Evolutionary conservation across 768 basidiomycete genomes (phyloP).

Genomic region (Russula sp.): DNA sequence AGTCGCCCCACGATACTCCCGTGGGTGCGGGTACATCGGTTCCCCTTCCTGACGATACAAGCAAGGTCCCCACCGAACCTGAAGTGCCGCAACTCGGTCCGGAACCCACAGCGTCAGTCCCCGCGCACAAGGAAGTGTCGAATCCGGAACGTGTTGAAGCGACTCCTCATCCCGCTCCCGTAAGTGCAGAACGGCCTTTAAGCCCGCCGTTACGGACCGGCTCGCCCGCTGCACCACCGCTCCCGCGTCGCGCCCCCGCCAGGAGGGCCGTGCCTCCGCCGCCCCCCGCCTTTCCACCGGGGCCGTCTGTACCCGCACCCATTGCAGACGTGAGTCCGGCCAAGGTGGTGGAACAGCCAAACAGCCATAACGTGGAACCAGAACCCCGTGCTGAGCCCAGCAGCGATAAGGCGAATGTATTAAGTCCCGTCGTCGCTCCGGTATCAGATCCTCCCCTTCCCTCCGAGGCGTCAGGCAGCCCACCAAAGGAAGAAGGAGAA

Average conservation of each 20-base stretch:
- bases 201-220: conserved; percentile 20
- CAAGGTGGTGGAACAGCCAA: neutral
- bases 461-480: neutral
- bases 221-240: conserved; percentile 46
- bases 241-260: conserved; percentile 59
- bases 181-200: neutral
- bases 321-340: neutral
- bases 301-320: neutral
- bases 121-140: neutral
- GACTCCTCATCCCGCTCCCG: neutral
- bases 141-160: neutral
- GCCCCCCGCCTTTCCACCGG: neutral
- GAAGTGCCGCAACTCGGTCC: neutral
- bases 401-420: neutral
- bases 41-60: conserved; percentile 2
- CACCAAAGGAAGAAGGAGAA: neutral
- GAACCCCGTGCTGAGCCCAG: neutral
- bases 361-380: conserved; percentile 3
- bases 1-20: conserved; percentile 28
- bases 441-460: neutral
- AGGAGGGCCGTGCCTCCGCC: conserved; percentile 31
- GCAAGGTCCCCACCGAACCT: neutral
- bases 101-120: neutral
- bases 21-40: conserved; percentile 3
- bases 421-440: neutral